These are phyloP conservation scores for Fusarium sp. DNA, from an alignment of 2,329 filamentous ascomycete genomes.

Conservation along the genomic window DNA sequence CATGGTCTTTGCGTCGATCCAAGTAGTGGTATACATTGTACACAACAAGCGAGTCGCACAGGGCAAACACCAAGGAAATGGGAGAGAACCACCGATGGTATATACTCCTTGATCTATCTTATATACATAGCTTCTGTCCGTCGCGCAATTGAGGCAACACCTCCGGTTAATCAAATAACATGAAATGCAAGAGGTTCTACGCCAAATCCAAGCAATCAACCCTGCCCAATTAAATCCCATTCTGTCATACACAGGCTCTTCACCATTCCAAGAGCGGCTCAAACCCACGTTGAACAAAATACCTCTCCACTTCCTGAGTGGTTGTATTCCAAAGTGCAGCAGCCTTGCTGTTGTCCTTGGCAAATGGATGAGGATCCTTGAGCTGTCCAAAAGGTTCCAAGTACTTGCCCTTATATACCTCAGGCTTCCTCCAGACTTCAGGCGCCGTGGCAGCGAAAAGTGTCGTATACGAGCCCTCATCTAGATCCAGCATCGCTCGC, in stretches of 20 bases:
- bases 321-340: neutral
- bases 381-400: neutral
- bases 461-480: neutral
- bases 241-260: too few species aligned
- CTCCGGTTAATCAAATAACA: too few species aligned
- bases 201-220: too few species aligned
- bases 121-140: too few species aligned
- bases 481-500: neutral
- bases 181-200: too few species aligned
- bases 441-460: constrained; percentile 11
- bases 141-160: too few species aligned
- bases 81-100: constrained; percentile 4
- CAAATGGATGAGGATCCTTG: neutral
- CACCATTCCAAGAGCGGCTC: too few species aligned
- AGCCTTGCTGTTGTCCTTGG: neutral
- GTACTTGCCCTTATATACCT: neutral
- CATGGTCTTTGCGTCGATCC: constrained; percentile 6
- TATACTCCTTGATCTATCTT: constrained; percentile 8
- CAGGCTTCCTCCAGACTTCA: neutral
- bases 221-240: too few species aligned
- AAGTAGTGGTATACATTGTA: constrained; percentile 3
- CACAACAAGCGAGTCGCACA: constrained; percentile 14
- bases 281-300: neutral
- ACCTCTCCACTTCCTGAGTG: neutral
- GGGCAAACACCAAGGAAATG: constrained; percentile 27